phyloP scores from a whole-genome alignment of 805 yeast genomes.

The Metschnikowia peoriensis region DNA sequence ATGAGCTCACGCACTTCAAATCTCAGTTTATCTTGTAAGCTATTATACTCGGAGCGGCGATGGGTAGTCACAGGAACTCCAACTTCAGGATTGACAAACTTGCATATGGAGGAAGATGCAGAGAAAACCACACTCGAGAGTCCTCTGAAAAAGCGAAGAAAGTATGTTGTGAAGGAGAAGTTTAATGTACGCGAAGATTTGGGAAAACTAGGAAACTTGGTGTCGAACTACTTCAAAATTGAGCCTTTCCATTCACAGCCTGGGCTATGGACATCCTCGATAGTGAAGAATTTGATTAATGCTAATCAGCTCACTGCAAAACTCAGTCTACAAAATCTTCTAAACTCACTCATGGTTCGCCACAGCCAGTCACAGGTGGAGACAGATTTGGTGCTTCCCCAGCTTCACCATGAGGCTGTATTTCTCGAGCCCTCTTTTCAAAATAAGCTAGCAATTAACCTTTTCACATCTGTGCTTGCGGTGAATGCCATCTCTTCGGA shows the following conservation, averaged over 20 bases:
- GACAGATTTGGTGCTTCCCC: constrained; percentile 55
- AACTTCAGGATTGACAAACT: constrained; percentile 62
- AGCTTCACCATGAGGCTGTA: constrained; percentile 55
- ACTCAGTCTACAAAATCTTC: constrained; percentile 38
- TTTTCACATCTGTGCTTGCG: constrained; percentile 66
- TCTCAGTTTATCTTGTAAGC: constrained; percentile 48
- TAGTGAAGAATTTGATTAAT: constrained; percentile 50
- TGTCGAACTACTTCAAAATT: constrained; percentile 53
- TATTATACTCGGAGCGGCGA: constrained; percentile 54
- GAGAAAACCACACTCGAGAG: constrained; percentile 7
- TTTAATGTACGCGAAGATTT: constrained; percentile 57
- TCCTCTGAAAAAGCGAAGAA: constrained; percentile 21
- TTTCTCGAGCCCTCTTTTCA: constrained; percentile 61
- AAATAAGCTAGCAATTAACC: constrained; percentile 58
- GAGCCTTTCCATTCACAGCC: constrained; percentile 55
- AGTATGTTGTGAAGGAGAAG: constrained; percentile 47
- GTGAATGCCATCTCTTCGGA: constrained; percentile 75
- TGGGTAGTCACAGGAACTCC: constrained; percentile 83
- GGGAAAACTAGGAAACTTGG: constrained; percentile 48
- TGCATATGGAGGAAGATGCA: constrained; percentile 45
- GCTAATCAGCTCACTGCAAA: constrained; percentile 39
- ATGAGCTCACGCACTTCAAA: constrained; percentile 49
- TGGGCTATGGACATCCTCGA: constrained; percentile 45
- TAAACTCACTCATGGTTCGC: constrained; percentile 52
- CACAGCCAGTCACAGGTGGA: constrained; percentile 57